Evolutionary conservation across 768 basidiomycete genomes (phyloP).

Genomic region (Tulasnella calospora): DNA sequence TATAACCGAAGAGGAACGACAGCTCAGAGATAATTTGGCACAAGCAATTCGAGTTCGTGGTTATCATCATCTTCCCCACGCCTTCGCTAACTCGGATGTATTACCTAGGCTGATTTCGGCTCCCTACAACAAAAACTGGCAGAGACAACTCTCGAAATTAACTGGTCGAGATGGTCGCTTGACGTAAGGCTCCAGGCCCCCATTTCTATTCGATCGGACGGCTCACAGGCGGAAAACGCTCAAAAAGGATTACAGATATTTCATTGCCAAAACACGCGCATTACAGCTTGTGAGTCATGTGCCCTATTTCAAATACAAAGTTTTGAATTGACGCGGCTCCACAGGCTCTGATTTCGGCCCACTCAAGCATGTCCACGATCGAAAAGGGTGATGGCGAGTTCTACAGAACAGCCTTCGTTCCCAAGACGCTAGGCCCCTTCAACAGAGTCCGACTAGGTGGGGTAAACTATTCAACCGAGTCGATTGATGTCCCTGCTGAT

Average conservation of each 20-base stretch:
- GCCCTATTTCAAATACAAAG: background rate
- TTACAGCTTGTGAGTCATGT: slow-evolving; percentile 28
- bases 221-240: background rate
- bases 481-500: background rate
- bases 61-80: background rate
- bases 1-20: slow-evolving; percentile 34
- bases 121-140: slow-evolving; percentile 34
- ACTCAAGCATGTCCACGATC: slow-evolving; percentile 29
- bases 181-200: slow-evolving; percentile 14
- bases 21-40: slow-evolving; percentile 31
- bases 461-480: background rate
- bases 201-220: background rate
- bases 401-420: slow-evolving; percentile 30
- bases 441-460: slow-evolving; percentile 29
- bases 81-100: background rate
- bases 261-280: slow-evolving; percentile 29
- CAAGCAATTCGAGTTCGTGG: slow-evolving; percentile 32
- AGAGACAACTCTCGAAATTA: slow-evolving; percentile 34
- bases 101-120: slow-evolving; percentile 34
- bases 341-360: slow-evolving; percentile 31
- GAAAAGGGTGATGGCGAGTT: slow-evolving; percentile 30
- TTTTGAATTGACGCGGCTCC: background rate
- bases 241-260: slow-evolving; percentile 25
- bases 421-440: slow-evolving; percentile 29
- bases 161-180: slow-evolving; percentile 34